Conservation (phyloP, 805 yeast genomes). For the Candida namnaoensis region DNA sequence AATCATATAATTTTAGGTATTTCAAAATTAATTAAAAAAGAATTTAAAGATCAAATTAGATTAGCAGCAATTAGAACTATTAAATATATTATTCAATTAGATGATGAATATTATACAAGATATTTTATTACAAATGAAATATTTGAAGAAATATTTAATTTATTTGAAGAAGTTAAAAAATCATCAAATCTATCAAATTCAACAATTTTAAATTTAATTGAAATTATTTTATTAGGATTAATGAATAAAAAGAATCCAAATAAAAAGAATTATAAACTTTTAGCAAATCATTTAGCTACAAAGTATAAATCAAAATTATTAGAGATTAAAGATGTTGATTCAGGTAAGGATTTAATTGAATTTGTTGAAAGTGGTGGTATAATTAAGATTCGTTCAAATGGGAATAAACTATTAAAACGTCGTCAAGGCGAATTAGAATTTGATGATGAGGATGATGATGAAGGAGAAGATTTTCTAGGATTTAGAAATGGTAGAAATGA, state of each 20-base stretch:
- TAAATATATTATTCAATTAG: constrained; percentile 49
- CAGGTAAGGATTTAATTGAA: not conserved
- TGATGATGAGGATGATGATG: too few species aligned
- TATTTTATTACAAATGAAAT: constrained; percentile 49
- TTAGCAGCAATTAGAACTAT: constrained; percentile 65
- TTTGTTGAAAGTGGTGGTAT: not conserved
- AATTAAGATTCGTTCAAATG: too few species aligned
- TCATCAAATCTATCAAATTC: constrained; percentile 65
- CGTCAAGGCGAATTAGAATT: not conserved
- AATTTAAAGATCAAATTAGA: constrained; percentile 38
- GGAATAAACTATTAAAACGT: not conserved
- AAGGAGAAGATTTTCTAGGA: not conserved
- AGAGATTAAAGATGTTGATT: not conserved
- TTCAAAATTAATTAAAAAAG: constrained; percentile 32
- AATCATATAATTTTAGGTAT: constrained; percentile 51
- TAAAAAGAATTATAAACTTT: constrained; percentile 13
- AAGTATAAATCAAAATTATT: constrained; percentile 3
- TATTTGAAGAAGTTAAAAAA: constrained; percentile 38
- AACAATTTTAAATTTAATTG: constrained; percentile 62
- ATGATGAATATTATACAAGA: constrained; percentile 53
- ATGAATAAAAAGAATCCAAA: constrained; percentile 10
- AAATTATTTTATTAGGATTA: constrained; percentile 25
- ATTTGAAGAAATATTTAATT: constrained; percentile 37
- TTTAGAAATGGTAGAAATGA: not conserved
- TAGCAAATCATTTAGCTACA: constrained; percentile 14